phyloP scores from a whole-genome alignment of 164 flowering plant species.

The Magnolia sinica region DNA sequence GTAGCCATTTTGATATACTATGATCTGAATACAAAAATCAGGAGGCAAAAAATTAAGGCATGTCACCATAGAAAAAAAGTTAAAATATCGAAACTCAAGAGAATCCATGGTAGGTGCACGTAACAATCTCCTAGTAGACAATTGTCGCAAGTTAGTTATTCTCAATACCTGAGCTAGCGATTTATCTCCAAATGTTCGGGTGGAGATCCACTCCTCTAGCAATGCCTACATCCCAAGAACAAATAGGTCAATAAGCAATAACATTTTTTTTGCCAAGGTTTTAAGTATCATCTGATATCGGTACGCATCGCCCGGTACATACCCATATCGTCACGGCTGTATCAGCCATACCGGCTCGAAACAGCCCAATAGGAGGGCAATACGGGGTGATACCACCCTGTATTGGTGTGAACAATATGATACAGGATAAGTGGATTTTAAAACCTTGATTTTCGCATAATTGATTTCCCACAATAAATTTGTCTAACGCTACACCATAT shows the following conservation, averaged over 20 bases:
- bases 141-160: not conserved
- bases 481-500: too few species aligned
- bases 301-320: not conserved
- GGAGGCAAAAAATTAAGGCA: too few species aligned
- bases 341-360: not conserved
- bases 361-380: not conserved
- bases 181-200: conserved; percentile 62
- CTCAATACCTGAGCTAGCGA: conserved; percentile 50
- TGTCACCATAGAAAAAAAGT: too few species aligned
- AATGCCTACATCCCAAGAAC: conserved; percentile 57
- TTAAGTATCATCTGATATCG: too few species aligned
- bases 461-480: too few species aligned
- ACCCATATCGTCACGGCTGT: not conserved
- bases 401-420: too few species aligned
- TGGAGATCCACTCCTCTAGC: conserved; percentile 93
- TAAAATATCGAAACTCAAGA: too few species aligned
- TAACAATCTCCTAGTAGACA: not conserved
- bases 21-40: too few species aligned
- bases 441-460: too few species aligned
- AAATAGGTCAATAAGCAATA: not conserved
- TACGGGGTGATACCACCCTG: too few species aligned
- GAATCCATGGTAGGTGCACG: not conserved
- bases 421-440: too few species aligned
- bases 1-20: too few species aligned
- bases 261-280: not conserved